phyloP scores from a whole-genome alignment of 2,329 filamentous ascomycete species.

The Aspergillus hiratsukae region DNA sequence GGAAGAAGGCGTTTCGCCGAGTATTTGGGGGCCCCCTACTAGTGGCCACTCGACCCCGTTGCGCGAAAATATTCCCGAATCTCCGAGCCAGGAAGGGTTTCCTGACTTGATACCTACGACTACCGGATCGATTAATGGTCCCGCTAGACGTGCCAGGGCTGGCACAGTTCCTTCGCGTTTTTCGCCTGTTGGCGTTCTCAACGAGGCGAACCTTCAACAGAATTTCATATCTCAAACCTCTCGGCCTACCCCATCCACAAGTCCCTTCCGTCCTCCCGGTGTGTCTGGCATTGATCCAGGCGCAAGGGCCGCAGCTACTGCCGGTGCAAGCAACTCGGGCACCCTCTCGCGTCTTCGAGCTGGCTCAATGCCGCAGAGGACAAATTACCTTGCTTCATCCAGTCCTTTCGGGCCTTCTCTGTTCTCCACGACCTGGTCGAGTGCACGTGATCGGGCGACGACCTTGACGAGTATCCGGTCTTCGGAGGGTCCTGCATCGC shows the following conservation, averaged over 20 bases:
- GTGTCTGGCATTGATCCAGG: slow-evolving; percentile 38
- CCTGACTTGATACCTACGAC: slow-evolving; percentile 77
- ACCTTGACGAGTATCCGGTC: slow-evolving; percentile 89
- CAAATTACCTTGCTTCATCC: slow-evolving; percentile 58
- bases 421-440: slow-evolving; percentile 81
- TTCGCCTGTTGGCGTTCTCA: slow-evolving; percentile 67
- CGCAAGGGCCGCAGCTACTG: slow-evolving; percentile 38
- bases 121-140: slow-evolving; percentile 59
- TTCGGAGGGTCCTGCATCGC: slow-evolving; percentile 79
- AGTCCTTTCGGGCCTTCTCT: slow-evolving; percentile 81
- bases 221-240: slow-evolving; percentile 69
- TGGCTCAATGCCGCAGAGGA: slow-evolving; percentile 88
- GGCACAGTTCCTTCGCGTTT: slow-evolving; percentile 96
- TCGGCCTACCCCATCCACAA: slow-evolving; percentile 79
- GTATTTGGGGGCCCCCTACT: slow-evolving; percentile 89
- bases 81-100: slow-evolving; percentile 85
- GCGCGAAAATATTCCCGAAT: slow-evolving; percentile 95
- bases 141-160: slow-evolving; percentile 76
- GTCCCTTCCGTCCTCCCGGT: slow-evolving; percentile 70
- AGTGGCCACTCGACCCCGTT: slow-evolving; percentile 95
- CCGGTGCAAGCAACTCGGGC: slow-evolving; percentile 59
- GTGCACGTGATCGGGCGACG: slow-evolving; percentile 73
- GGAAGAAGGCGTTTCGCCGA: slow-evolving; percentile 78
- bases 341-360: slow-evolving; percentile 81
- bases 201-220: slow-evolving; percentile 52